Percentiles rank a stretch among this genome's conserved stretches.
Conservation (phyloP, 2,329 filamentous ascomycete species). For the Penicillium fuscoglaucum region DNA sequence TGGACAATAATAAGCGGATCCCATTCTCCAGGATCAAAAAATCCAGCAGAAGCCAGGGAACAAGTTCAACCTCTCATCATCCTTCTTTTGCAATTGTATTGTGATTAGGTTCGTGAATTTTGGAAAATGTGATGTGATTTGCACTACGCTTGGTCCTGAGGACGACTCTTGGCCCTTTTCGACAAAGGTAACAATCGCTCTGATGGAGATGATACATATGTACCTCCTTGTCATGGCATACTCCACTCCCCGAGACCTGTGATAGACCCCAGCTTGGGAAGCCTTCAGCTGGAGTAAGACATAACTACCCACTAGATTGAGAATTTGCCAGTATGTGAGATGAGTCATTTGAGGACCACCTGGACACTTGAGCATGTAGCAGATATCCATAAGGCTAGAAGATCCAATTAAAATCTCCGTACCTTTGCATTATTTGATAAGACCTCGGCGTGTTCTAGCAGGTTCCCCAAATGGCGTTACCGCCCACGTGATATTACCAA, state of each 20-base stretch:
- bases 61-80: too few relatives aligned
- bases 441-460: conserved; percentile 24
- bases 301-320: background rate
- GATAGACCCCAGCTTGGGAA: background rate
- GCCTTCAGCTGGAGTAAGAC: background rate
- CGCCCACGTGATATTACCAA: conserved; percentile 34
- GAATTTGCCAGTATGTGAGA: background rate
- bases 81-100: too few relatives aligned
- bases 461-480: conserved; percentile 27
- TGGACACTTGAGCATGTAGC: background rate
- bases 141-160: background rate
- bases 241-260: background rate
- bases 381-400: background rate
- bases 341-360: background rate
- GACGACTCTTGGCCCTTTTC: background rate
- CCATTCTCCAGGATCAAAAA: too few relatives aligned
- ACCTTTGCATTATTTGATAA: background rate
- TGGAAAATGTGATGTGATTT: background rate
- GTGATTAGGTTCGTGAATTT: background rate
- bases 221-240: background rate
- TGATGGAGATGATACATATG: too few relatives aligned
- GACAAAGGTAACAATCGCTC: background rate
- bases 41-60: too few relatives aligned
- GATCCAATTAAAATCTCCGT: background rate
- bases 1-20: too few relatives aligned